Percentiles rank a stretch among this genome's conserved stretches.
These are phyloP conservation scores for Candida labiduridarum DNA, from an alignment of 1,139 yeast species.

Conservation along the genomic window DNA sequence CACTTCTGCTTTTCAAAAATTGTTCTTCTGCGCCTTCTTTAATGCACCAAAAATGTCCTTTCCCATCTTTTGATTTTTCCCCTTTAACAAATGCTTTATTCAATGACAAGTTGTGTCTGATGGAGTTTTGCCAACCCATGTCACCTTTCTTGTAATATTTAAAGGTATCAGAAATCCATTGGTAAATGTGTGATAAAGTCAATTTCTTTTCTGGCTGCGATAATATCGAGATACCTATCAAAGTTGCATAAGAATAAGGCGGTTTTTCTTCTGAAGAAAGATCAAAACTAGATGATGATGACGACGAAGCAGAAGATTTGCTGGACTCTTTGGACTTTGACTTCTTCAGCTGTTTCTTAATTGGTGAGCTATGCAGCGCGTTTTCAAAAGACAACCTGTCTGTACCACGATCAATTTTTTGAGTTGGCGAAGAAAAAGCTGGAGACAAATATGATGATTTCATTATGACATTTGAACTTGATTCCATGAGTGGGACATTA, in stretches of 20 bases:
- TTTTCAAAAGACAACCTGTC: background rate
- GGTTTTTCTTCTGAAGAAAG: slow-evolving; percentile 71
- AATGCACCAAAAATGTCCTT: slow-evolving; percentile 96
- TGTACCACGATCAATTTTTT: slow-evolving; percentile 17
- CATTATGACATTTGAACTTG: slow-evolving; percentile 10
- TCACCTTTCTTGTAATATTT: slow-evolving; percentile 82
- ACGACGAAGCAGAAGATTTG: slow-evolving; percentile 22
- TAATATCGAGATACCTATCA: slow-evolving; percentile 95
- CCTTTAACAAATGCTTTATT: slow-evolving; percentile 80
- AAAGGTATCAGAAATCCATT: slow-evolving; percentile 90
- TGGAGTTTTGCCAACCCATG: slow-evolving; percentile 78
- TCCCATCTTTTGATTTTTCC: slow-evolving; percentile 91
- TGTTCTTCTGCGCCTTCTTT: slow-evolving; percentile 81
- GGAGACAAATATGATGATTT: slow-evolving; percentile 41
- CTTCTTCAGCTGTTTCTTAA: slow-evolving; percentile 26
- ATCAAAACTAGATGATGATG: slow-evolving; percentile 24
- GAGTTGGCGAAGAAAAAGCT: slow-evolving; percentile 50
- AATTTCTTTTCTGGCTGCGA: slow-evolving; percentile 79
- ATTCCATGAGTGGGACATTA: background rate
- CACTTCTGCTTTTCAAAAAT: slow-evolving; percentile 66
- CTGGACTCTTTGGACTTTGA: slow-evolving; percentile 22
- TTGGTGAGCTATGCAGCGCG: slow-evolving; percentile 13
- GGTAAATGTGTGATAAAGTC: slow-evolving; percentile 88
- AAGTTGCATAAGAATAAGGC: slow-evolving; percentile 95
- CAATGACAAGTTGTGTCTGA: slow-evolving; percentile 59